Evolutionary conservation across 208 protist genomes (phyloP).

Genomic region (Trypanosoma lewisi): DNA sequence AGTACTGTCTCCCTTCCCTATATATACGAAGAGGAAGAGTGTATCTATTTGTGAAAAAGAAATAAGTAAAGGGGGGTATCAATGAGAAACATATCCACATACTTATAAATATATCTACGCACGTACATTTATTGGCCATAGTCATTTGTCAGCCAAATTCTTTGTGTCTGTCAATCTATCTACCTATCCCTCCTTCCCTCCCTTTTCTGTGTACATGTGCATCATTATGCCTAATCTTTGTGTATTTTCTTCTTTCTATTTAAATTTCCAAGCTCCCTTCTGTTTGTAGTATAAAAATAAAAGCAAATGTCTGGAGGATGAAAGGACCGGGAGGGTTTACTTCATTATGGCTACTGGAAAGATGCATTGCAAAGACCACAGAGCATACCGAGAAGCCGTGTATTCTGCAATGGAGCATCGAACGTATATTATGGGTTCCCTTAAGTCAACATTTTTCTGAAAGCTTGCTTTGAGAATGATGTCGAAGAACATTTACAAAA

Average conservation of each 20-base stretch:
- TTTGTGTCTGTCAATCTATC: neutral
- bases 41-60: too few relatives aligned
- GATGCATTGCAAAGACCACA: constrained; percentile 1
- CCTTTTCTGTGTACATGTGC: too few relatives aligned
- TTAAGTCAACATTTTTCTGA: too few relatives aligned
- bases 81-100: neutral
- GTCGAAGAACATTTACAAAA: too few relatives aligned
- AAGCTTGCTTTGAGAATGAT: too few relatives aligned
- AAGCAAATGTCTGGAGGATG: neutral
- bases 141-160: neutral
- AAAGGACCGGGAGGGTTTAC: constrained; percentile 25
- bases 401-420: constrained; percentile 86
- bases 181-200: neutral
- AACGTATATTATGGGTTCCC: too few relatives aligned
- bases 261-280: too few relatives aligned
- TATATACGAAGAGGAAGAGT: too few relatives aligned
- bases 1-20: too few relatives aligned
- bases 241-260: constrained; percentile 12
- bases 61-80: too few relatives aligned
- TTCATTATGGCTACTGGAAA: constrained; percentile 74
- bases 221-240: neutral
- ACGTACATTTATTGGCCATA: too few relatives aligned
- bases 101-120: neutral
- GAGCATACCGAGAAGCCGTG: constrained; percentile 49
- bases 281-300: neutral